Percentiles rank a stretch among this genome's conserved stretches.
Evolutionary conservation across 306 rosid species (phyloP).

Genomic region (Quercus wislizeni): DNA sequence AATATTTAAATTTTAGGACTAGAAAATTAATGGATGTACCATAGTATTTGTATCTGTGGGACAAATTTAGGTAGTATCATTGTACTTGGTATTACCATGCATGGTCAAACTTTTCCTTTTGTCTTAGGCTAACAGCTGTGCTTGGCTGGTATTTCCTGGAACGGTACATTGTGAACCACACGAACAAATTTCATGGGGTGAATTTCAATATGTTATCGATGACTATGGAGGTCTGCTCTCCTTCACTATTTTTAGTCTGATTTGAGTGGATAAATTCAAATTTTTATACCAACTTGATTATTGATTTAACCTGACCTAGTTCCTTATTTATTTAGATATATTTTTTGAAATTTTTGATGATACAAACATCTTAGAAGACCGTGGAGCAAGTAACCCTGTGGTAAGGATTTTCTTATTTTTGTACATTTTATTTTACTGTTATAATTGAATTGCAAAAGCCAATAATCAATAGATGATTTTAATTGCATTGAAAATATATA

Average conservation of each 20-base stretch:
- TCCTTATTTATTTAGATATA: conserved; percentile 47
- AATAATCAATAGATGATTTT: neutral
- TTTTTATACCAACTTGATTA: conserved; percentile 1
- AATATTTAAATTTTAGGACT: conserved; percentile 11
- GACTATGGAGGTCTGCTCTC: conserved; percentile 68
- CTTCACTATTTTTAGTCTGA: conserved; percentile 8
- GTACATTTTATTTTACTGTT: neutral
- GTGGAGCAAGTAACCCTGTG: conserved; percentile 73
- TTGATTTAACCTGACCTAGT: conserved; percentile 10
- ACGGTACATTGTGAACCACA: conserved; percentile 89
- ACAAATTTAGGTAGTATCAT: conserved; percentile 26
- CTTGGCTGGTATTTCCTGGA: conserved; percentile 86
- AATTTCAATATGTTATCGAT: conserved; percentile 66
- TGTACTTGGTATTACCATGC: conserved; percentile 22
- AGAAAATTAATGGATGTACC: conserved; percentile 6
- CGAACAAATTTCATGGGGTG: conserved; percentile 73
- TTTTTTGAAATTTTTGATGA: conserved; percentile 69
- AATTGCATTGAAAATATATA: neutral
- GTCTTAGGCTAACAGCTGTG: conserved; percentile 66
- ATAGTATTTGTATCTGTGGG: conserved; percentile 16
- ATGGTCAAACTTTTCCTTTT: conserved; percentile 34
- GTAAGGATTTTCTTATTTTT: conserved; percentile 48
- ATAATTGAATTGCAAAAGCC: too few species aligned
- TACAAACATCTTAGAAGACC: conserved; percentile 79
- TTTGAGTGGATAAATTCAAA: conserved; percentile 15